Percentiles rank a stretch among this genome's conserved stretches.
phyloP scores from a whole-genome alignment of 805 yeast genomes.

The Starmerella gropengiesseri region DNA sequence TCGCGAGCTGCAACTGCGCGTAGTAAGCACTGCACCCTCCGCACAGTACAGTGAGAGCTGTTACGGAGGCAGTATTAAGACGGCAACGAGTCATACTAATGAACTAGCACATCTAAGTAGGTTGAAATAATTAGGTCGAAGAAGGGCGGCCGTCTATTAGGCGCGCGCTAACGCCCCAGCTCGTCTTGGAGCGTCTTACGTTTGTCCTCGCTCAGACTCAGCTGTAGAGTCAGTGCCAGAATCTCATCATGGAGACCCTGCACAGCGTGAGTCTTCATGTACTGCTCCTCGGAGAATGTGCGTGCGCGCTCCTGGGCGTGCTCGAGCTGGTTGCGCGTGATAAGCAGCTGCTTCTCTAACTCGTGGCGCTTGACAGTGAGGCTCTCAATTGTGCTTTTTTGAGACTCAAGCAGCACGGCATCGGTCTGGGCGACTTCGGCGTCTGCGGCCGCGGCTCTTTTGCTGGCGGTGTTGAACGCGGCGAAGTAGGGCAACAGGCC shows the following conservation, averaged over 20 bases:
- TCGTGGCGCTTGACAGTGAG: slow-evolving; percentile 25
- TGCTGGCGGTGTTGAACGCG: slow-evolving; percentile 23
- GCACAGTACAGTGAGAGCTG: too few relatives aligned
- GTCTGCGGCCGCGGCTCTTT: slow-evolving; percentile 20
- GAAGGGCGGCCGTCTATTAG: too few relatives aligned
- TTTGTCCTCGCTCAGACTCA: slow-evolving; percentile 35
- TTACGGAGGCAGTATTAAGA: too few relatives aligned
- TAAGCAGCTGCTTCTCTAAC: slow-evolving; percentile 26
- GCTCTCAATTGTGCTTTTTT: slow-evolving; percentile 8
- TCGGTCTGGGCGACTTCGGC: background rate
- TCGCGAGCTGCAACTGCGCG: too few relatives aligned
- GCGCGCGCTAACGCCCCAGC: slow-evolving; percentile 17
- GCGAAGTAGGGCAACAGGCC: slow-evolving; percentile 12
- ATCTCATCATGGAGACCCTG: slow-evolving; percentile 59
- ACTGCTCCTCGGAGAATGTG: slow-evolving; percentile 23
- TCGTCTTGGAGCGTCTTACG: slow-evolving; percentile 18
- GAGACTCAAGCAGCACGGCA: slow-evolving; percentile 4
- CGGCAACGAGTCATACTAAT: too few relatives aligned
- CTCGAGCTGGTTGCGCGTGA: slow-evolving; percentile 25
- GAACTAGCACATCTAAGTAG: too few relatives aligned
- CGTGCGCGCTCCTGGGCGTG: slow-evolving; percentile 20
- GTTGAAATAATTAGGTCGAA: too few relatives aligned
- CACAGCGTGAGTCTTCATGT: slow-evolving; percentile 43
- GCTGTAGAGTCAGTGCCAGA: slow-evolving; percentile 49
- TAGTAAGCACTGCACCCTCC: too few relatives aligned